Base-by-base conservation (phyloP, 257 asterid genomes). In the Solanum pennellii region DNA sequence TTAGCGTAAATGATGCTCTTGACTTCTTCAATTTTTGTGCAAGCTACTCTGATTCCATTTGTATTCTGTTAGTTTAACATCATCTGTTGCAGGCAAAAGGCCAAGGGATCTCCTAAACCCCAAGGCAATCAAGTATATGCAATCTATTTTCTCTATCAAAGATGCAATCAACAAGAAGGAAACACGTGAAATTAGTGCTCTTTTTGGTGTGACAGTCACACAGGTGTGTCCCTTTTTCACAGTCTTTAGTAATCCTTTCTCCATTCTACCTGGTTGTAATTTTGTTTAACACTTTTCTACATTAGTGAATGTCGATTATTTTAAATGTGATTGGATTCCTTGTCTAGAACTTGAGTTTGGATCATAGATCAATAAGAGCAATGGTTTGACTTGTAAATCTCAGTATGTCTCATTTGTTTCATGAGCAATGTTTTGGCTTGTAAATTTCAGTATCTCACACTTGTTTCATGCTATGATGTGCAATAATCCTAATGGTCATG, bases 21-120 rank as follows among this genome's bases (percentile, higher is more conserved):
- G 85, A 88, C 86, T 79, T 83, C 84, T 45, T 16, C 52, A 47
- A 47, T 16, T 29, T 47, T 47, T 47, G 85, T 47, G 65, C 44
- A 15, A 68, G 37, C 29, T 82, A 47, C 60, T 68, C 31, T 5
- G 76, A 60, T 59, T 88, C 68, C 35, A 11, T 85, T 25, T 83
- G 23, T 20, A 86, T 90, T 20, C 74, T 13, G 37, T 31, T 49
- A 21, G 33, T 83, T 83, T 29, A 84, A 69, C 68, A 72, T 83
- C 72, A 83, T n/a, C 59, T 87, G 42, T 45, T 88, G 77, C 94
- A 97, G 99, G 98, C 65, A 97, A 97, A 92, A 95, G 95, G 90
- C 99, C 99, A 76, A 93, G 99, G 89, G 99, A 97, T 92, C 91
- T 97, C 92, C 90, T 97, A 90, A 97, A 97, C 86, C 98, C 98